Evolutionary conservation across 768 basidiomycete species (phyloP).

Genomic region (Chalciporus chontae): DNA sequence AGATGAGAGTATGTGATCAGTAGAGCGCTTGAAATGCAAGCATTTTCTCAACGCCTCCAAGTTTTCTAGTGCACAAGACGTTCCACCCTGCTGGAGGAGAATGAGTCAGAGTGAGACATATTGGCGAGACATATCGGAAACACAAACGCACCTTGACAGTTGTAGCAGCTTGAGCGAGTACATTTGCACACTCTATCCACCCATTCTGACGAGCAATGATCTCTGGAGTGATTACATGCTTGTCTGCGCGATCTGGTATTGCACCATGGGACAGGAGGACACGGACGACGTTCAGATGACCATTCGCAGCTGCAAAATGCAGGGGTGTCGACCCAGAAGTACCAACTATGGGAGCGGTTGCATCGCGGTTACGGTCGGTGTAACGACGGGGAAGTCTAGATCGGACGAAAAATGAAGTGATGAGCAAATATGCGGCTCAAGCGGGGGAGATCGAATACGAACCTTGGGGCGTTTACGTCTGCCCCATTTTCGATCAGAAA

Average conservation of each 20-base stretch:
- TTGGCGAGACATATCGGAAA: conserved; percentile 41
- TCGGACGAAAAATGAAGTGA: conserved; percentile 11
- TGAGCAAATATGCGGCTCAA: neutral
- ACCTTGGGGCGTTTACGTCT: conserved; percentile 97
- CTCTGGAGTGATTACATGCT: conserved; percentile 88
- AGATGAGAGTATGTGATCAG: conserved; percentile 61
- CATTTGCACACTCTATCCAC: conserved; percentile 71
- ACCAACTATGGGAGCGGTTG: conserved; percentile 69
- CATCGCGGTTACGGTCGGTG: conserved; percentile 63
- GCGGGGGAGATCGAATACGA: conserved; percentile 20
- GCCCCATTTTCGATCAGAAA: conserved; percentile 90
- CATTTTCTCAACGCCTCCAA: conserved; percentile 39
- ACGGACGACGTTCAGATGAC: conserved; percentile 73
- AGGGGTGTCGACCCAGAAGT: conserved; percentile 90
- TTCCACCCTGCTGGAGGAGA: conserved; percentile 15
- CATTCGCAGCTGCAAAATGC: conserved; percentile 96
- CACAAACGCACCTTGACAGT: conserved; percentile 53
- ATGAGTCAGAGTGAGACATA: conserved; percentile 18
- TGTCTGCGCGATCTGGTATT: conserved; percentile 76
- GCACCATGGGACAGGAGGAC: conserved; percentile 86
- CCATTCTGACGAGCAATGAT: conserved; percentile 78
- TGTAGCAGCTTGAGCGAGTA: conserved; percentile 62
- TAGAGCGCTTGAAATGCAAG: conserved; percentile 72
- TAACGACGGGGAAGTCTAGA: conserved; percentile 69
- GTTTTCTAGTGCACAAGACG: conserved; percentile 28